phyloP scores from a whole-genome alignment of 179 eudicot species.

The Kewa caespitosa region DNA sequence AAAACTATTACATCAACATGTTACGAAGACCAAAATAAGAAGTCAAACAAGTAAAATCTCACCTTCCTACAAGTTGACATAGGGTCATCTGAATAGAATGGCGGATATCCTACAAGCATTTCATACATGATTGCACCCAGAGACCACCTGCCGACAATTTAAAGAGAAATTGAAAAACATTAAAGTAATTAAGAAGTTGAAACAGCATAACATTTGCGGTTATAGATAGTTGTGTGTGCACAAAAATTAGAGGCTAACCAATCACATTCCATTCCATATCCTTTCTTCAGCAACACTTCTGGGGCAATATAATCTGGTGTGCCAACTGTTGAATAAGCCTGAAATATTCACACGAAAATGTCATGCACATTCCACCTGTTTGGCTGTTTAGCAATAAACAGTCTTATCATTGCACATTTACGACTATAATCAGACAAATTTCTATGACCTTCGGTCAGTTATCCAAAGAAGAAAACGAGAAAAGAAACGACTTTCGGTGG shows the following conservation, averaged over 20 bases:
- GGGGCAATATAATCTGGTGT: conserved; percentile 95
- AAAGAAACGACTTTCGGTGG: not conserved
- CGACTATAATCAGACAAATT: not conserved
- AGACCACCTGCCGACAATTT: conserved; percentile 82
- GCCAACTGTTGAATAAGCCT: conserved; percentile 94
- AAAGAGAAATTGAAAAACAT: no score
- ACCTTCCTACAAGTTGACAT: conserved; percentile 94
- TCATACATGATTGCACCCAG: conserved; percentile 91
- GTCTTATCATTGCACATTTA: not conserved
- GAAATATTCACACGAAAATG: conserved; percentile 24
- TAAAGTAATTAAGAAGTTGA: conserved; percentile 8
- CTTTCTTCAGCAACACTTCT: conserved; percentile 82
- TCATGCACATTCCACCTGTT: conserved; percentile 7
- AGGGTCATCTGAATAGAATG: conserved; percentile 87
- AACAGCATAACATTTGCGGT: not conserved
- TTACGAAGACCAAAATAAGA: not conserved
- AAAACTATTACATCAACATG: not conserved
- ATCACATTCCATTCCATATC: conserved; percentile 87
- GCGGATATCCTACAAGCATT: conserved; percentile 90
- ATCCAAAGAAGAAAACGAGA: not conserved
- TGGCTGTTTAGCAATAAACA: conserved; percentile 1
- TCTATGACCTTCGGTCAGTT: not conserved
- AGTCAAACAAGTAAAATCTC: conserved; percentile 16
- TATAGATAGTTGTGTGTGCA: conserved; percentile 9
- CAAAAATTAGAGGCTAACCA: conserved; percentile 46